Base-by-base conservation (phyloP, 176 grass and related monocot species). In the Rhynchospora pubera region DNA sequence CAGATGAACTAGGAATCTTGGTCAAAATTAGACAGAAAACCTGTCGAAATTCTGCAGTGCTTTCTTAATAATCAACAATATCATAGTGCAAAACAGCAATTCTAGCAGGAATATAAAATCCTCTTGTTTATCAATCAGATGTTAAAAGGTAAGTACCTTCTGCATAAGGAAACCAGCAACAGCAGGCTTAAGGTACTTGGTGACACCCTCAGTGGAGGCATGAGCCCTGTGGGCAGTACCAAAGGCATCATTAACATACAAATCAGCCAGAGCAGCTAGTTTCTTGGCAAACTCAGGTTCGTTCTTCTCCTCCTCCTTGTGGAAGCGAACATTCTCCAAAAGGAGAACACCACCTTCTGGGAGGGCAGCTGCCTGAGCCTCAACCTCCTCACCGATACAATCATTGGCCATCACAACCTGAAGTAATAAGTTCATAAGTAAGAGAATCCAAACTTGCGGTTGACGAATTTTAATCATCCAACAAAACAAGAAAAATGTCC, bases 91-190 rank as follows among this genome's bases (percentile, higher is more conserved):
- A 66, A 12, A 39, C 30, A 30, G 11, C 0, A 34, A 66, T 39
- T 39, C 34, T 39, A 39, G 34, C 34, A 39, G 34, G 34, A 39
- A 39, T 3, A 39, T 28, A 28, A 28, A 28, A 28, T 39, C 34
- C 9, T 71, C n/a, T 15, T 9, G 0, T 24, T 10, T 1, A 50
- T 5, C 19, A 51, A 58, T 11, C 46, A 28, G 6, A 7, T 45
- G n/a, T 23, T 11, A 22, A 26, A 74, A 52, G 51, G 48, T 0
- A 3, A 72, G 19, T 87, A 94, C 95, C 95, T 94, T 98, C 90
- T 98, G 95, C 95, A 98, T 98, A 64, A 98, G 95, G 92, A 98
- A 98, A 6, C 95, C 95, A 88, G 95, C 92, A 88, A 98, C 95
- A 65, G 92, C 65, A 57, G 92, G 95, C 87, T 83, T 98, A 77